Evolutionary conservation across 2,329 filamentous ascomycete genomes (phyloP).

Genomic region (Coniella vitis): DNA sequence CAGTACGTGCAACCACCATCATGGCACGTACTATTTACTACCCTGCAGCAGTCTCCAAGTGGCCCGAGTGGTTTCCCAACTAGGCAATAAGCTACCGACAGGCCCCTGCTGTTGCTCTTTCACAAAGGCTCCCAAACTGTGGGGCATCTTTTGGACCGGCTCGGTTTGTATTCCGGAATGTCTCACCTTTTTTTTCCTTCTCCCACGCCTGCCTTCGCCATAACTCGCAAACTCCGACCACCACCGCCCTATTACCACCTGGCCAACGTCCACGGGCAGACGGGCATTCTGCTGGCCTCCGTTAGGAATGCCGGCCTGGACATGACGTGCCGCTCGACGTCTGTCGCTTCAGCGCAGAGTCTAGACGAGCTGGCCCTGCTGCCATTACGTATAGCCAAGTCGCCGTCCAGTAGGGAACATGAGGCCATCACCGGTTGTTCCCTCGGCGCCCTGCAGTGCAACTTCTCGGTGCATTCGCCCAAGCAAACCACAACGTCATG

Average conservation of each 20-base stretch:
- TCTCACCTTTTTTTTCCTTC: slow-evolving; percentile 6
- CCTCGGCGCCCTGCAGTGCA: slow-evolving; percentile 5
- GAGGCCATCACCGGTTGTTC: slow-evolving; percentile 9
- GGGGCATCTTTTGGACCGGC: too few species aligned
- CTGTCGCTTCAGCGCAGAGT: slow-evolving; percentile 1
- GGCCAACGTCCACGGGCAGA: neutral
- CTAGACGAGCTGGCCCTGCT: slow-evolving; percentile 4
- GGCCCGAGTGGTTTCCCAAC: too few species aligned
- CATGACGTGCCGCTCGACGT: slow-evolving; percentile 14
- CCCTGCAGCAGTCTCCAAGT: too few species aligned
- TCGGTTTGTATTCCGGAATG: slow-evolving; percentile 3
- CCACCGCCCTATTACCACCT: slow-evolving; percentile 3
- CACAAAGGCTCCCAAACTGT: too few species aligned
- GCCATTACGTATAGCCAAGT: slow-evolving; percentile 1
- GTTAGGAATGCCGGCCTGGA: slow-evolving; percentile 15
- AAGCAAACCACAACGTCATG: slow-evolving; percentile 15
- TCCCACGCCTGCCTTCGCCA: too few species aligned
- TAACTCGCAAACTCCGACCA: too few species aligned
- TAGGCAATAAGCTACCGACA: too few species aligned
- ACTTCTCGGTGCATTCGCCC: slow-evolving; percentile 13
- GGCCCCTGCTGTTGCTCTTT: too few species aligned
- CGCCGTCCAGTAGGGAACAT: slow-evolving; percentile 1
- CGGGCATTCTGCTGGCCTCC: slow-evolving; percentile 2
- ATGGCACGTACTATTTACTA: too few species aligned
- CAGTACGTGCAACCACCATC: too few species aligned